These are phyloP conservation scores for Rhodotorula sp. DNA, from an alignment of 1,284 basidiomycete genomes.

Conservation along the genomic window DNA sequence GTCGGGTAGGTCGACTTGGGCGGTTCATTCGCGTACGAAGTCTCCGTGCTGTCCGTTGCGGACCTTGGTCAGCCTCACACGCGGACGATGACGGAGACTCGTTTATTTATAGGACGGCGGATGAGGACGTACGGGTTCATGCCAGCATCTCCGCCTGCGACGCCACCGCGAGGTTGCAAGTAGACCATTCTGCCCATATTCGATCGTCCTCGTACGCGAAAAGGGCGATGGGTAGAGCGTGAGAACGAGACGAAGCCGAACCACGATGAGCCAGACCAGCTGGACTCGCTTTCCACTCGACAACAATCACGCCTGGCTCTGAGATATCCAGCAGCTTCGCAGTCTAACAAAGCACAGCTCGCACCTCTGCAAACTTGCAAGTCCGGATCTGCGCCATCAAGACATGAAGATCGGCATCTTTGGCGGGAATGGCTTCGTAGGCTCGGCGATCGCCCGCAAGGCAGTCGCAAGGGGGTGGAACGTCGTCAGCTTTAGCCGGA, in stretches of 20 bases:
- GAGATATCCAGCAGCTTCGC: no score
- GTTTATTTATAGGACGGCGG: not conserved
- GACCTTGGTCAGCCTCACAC: no score
- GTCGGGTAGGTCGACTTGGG: conserved; percentile 35
- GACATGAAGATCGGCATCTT: conserved; percentile 23
- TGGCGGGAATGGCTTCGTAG: conserved; percentile 49
- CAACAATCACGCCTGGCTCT: no score
- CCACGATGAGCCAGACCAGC: no score
- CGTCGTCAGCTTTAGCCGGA: conserved; percentile 66
- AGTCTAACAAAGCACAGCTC: no score
- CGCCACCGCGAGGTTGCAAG: conserved; percentile 15
- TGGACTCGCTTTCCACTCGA: no score
- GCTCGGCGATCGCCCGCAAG: conserved; percentile 85
- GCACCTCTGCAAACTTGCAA: not conserved
- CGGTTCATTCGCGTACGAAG: conserved; percentile 19
- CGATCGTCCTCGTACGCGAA: no score
- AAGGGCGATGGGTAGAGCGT: no score
- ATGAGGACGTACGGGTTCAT: conserved; percentile 16
- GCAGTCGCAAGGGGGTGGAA: conserved; percentile 79
- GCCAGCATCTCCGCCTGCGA: conserved; percentile 14
- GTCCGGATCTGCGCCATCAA: not conserved
- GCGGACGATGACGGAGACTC: not conserved
- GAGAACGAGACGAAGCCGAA: no score
- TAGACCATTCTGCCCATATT: no score
- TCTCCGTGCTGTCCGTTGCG: not conserved